Base-by-base conservation (phyloP, 129 eudicot species). In the Chrysanthemum lavandulifolium region DNA sequence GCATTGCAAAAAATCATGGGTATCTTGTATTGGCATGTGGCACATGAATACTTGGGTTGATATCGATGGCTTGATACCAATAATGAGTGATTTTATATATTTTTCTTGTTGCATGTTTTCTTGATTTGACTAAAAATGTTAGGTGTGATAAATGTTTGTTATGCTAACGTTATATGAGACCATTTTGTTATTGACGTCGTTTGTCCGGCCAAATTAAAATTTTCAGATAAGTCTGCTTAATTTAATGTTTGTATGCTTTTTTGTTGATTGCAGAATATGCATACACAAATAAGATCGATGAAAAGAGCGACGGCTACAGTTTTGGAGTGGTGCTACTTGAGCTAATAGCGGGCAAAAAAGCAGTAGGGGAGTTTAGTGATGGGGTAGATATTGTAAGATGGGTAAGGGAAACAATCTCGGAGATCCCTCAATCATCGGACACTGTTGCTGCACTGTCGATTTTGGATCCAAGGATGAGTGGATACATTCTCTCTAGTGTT, bases 371-470 rank as follows among this genome's bases (percentile, higher is more conserved):
- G 67, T 93, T 93, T 54, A 96, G 98, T 11, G 92, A 89, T 0
- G 98, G 98, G 0, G 96, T 93, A 43, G 92, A 93, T 72, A 92
- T 92, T 4, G 98, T 92, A 73, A 85, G 86, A 78, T 92, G 98
- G 98, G 84, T 92, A 6, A 67, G 75, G 56, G 82, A 85, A 68
- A 89, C 91, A 6, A 57, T 74, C 33, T 82, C 89, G 0, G 96
- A 93, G 83, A 72, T 87, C 12, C 75, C 86, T 0, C 75, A 84
- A 47, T 87, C 86, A 58, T 65, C 93, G 0, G 96, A 94, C 73
- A 79, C 83, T 2, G 83, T 90, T n/a, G 87, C 86, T 0, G 98
- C 88, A 6, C 74, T 86, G 1, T 89, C 97, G 19, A 83, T 94
- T 18, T 11, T 94, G 64, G 98, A 94, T 79, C 76, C 95, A 1